phyloP scores from a whole-genome alignment of 208 protist genomes.

The Acanthamoeba rhysodes region DNA sequence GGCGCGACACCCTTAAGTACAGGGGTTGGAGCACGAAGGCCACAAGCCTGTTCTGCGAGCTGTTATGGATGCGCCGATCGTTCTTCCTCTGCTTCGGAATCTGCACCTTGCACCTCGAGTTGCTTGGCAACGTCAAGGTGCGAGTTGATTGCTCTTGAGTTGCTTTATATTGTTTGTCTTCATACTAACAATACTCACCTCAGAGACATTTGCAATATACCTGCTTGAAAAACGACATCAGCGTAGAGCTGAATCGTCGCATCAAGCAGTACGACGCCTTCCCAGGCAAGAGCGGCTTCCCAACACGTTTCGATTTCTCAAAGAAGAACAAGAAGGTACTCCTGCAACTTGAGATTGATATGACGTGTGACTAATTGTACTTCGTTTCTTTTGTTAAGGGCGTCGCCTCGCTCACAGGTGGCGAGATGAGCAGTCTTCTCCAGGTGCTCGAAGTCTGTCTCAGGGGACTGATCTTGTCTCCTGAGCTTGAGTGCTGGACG shows the following conservation, averaged over 20 bases:
- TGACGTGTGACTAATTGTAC: too few species aligned
- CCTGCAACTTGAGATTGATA: too few species aligned
- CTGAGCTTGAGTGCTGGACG: background rate
- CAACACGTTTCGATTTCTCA: background rate
- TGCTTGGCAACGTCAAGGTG: background rate
- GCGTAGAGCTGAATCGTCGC: background rate
- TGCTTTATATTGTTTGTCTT: too few species aligned
- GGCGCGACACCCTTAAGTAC: background rate
- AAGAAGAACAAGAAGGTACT: background rate
- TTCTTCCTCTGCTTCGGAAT: background rate
- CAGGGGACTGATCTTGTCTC: background rate
- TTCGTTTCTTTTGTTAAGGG: too few species aligned
- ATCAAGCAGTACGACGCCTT: background rate
- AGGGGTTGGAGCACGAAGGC: background rate
- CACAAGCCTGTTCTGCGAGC: background rate
- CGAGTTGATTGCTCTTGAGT: background rate
- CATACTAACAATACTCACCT: too few species aligned
- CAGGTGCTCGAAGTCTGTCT: background rate
- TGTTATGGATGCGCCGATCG: background rate
- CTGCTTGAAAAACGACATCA: background rate
- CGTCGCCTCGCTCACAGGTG: background rate
- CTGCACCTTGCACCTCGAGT: background rate
- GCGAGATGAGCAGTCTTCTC: background rate
- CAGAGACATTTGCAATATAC: conserved; percentile 8
- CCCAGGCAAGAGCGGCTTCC: background rate